These are phyloP conservation scores for Neurospora pannonica DNA, from an alignment of 495 filamentous ascomycete species.

Conservation along the genomic window DNA sequence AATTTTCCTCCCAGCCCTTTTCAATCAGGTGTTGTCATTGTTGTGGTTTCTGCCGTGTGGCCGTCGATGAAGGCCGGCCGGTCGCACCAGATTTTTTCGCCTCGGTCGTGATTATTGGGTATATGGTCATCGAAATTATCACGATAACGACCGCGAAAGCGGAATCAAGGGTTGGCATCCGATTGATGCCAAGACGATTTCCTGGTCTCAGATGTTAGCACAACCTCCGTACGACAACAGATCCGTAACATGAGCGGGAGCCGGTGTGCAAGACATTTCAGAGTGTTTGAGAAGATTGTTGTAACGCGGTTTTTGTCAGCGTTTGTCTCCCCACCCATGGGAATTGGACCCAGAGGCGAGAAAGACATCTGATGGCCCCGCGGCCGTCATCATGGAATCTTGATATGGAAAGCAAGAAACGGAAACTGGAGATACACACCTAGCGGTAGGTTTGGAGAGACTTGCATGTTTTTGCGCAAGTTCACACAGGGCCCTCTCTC, in stretches of 20 bases:
- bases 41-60: not conserved
- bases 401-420: constrained; percentile 1
- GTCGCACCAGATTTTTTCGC: not conserved
- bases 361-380: constrained; percentile 42
- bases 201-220: not conserved
- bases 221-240: not conserved
- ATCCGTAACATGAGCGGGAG: not conserved
- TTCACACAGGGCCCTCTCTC: not conserved
- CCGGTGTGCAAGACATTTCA: constrained; percentile 17
- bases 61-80: not conserved
- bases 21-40: not conserved
- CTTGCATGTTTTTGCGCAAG: not conserved
- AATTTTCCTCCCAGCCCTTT: not conserved
- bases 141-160: not conserved
- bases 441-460: not conserved
- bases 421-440: not conserved
- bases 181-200: not conserved
- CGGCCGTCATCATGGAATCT: constrained; percentile 41
- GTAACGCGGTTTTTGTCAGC: constrained; percentile 41
- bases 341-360: constrained; percentile 15
- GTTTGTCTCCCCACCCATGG: constrained; percentile 13
- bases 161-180: not conserved
- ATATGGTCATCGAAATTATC: not conserved
- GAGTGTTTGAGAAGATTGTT: constrained; percentile 43
- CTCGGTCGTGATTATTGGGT: not conserved